Conservation (phyloP, 106 monocot species). For the Allium cepa region DNA sequence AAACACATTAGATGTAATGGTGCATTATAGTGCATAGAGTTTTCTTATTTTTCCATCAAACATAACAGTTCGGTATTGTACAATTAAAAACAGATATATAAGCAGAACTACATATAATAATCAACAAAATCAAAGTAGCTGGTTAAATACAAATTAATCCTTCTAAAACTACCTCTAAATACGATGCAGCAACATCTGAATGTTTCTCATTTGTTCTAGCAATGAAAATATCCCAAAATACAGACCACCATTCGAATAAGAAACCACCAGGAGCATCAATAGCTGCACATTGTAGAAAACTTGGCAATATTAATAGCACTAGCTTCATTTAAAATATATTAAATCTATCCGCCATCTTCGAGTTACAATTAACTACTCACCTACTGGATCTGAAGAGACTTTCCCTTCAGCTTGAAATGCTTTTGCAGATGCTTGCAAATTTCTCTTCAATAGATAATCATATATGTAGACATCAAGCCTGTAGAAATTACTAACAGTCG, state of each 20-base stretch:
- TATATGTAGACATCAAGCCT: slow-evolving; percentile 87
- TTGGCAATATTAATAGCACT: no score
- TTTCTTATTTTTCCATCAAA: no score
- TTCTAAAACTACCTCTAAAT: slow-evolving; percentile 34
- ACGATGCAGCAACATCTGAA: slow-evolving; percentile 89
- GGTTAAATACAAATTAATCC: neutral
- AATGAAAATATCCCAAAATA: slow-evolving; percentile 94
- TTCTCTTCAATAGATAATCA: slow-evolving; percentile 79
- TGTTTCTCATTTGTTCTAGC: slow-evolving; percentile 91
- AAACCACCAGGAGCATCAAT: slow-evolving; percentile 94
- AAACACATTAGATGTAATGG: no score
- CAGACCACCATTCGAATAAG: slow-evolving; percentile 92
- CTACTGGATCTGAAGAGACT: slow-evolving; percentile 75
- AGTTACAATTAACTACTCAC: slow-evolving; percentile 22
- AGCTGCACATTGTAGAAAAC: slow-evolving; percentile 24
- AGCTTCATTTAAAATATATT: no score
- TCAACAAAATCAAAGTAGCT: neutral
- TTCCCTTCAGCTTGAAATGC: slow-evolving; percentile 81
- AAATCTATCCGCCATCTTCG: neutral
- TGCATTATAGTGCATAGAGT: no score
- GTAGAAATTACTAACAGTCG: neutral
- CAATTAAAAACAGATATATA: no score
- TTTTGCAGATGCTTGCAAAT: slow-evolving; percentile 66
- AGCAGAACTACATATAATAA: no score
- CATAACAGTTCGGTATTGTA: no score